Percentiles rank a stretch among this genome's conserved stretches.
These are phyloP conservation scores for Colletotrichum tanaceti DNA, from an alignment of 2,329 filamentous ascomycete genomes.

Conservation along the genomic window DNA sequence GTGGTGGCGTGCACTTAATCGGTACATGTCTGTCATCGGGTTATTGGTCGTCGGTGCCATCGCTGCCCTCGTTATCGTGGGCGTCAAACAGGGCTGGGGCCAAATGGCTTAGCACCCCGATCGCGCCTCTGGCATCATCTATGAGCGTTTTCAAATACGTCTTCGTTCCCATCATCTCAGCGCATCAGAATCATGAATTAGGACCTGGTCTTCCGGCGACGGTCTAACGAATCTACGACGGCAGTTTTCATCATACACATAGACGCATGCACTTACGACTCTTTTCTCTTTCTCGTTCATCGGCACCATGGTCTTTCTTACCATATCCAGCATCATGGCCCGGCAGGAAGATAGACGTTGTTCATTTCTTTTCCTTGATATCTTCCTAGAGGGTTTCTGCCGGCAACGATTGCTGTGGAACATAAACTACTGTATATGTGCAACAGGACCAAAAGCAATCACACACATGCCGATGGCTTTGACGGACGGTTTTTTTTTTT, in stretches of 20 bases:
- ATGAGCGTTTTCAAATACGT: neutral
- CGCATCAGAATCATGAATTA: slow-evolving; percentile 30
- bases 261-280: slow-evolving; percentile 11
- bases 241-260: slow-evolving; percentile 1
- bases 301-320: neutral
- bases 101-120: slow-evolving; percentile 22
- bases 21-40: slow-evolving; percentile 68
- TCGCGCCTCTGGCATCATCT: neutral
- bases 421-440: slow-evolving; percentile 25
- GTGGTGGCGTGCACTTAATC: slow-evolving; percentile 71
- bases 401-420: neutral
- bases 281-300: neutral
- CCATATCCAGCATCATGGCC: neutral
- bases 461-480: slow-evolving; percentile 5
- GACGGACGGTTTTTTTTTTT: slow-evolving; percentile 6
- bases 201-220: slow-evolving; percentile 22
- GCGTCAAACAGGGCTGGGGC: slow-evolving; percentile 63
- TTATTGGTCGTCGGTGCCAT: slow-evolving; percentile 65
- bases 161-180: slow-evolving; percentile 1
- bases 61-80: slow-evolving; percentile 63
- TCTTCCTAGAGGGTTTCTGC: neutral
- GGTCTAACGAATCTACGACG: slow-evolving; percentile 40
- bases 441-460: neutral
- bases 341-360: neutral
- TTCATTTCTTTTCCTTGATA: neutral